Evolutionary conservation across 176 grass and related monocot species (phyloP).

Genomic region (Phoenix dactylifera): DNA sequence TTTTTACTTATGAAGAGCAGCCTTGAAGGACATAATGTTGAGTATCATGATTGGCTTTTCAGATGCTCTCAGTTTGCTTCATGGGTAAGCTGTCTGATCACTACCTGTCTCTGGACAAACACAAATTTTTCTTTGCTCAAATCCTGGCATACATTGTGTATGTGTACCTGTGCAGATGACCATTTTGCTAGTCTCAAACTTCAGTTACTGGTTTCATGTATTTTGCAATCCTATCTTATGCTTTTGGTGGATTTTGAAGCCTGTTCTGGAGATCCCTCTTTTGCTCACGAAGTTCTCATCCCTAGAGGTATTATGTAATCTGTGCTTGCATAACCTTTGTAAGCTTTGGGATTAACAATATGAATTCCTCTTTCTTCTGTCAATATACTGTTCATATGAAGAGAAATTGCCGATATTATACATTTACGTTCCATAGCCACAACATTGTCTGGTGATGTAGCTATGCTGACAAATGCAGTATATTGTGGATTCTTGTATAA

Average conservation of each 20-base stretch:
- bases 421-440: no score
- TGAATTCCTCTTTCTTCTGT: no score
- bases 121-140: neutral
- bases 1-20: conserved; percentile 35
- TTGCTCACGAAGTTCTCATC: conserved; percentile 50
- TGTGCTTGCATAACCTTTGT: no score
- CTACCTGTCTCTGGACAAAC: neutral
- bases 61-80: conserved; percentile 43
- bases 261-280: conserved; percentile 70
- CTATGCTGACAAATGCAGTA: no score
- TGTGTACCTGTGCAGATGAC: conserved; percentile 30
- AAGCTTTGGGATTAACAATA: no score
- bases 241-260: conserved; percentile 75
- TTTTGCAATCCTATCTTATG: conserved; percentile 60
- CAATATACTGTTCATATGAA: no score
- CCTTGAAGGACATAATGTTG: conserved; percentile 24
- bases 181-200: conserved; percentile 26
- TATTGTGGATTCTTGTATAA: no score
- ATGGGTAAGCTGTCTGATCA: conserved; percentile 49
- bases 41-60: conserved; percentile 41
- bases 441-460: no score
- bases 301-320: conserved; percentile 37
- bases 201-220: conserved; percentile 44
- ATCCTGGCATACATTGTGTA: conserved; percentile 1
- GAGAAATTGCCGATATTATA: no score